Evolutionary conservation across 106 monocot species (phyloP).

Genomic region (Phalaenopsis equestris): DNA sequence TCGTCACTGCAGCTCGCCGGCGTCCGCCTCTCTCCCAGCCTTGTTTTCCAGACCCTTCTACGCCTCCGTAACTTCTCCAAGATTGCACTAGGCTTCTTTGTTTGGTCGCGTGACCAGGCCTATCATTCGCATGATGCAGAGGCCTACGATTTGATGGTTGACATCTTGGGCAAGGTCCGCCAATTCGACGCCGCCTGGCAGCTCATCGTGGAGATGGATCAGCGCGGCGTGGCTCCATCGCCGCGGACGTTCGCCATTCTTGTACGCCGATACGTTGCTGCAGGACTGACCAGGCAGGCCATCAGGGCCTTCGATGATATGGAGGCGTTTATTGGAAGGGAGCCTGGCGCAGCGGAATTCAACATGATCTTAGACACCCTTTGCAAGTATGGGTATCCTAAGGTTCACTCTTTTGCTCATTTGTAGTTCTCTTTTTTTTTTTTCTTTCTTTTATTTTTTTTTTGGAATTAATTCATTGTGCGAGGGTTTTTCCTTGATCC

Average conservation of each 20-base stretch:
- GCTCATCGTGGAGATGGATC: slow-evolving; percentile 73
- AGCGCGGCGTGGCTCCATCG: slow-evolving; percentile 36
- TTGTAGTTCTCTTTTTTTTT: neutral
- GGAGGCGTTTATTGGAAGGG: slow-evolving; percentile 84
- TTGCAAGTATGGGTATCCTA: slow-evolving; percentile 91
- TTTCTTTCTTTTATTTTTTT: neutral
- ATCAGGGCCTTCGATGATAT: slow-evolving; percentile 80
- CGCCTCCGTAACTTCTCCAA: slow-evolving; percentile 88
- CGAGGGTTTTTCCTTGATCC: neutral
- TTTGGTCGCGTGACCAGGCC: slow-evolving; percentile 54
- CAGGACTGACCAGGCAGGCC: slow-evolving; percentile 73
- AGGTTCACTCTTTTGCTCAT: slow-evolving; percentile 30
- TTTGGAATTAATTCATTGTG: neutral
- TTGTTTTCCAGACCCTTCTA: slow-evolving; percentile 75
- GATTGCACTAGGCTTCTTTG: slow-evolving; percentile 73
- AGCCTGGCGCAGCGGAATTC: slow-evolving; percentile 44
- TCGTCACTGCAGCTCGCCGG: slow-evolving; percentile 75
- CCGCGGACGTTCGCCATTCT: slow-evolving; percentile 57
- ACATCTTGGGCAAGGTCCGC: slow-evolving; percentile 53
- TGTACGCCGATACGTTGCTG: slow-evolving; percentile 61
- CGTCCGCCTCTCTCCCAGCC: slow-evolving; percentile 26
- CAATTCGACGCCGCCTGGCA: slow-evolving; percentile 94
- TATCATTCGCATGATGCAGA: slow-evolving; percentile 22
- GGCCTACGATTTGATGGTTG: slow-evolving; percentile 71
- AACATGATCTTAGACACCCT: slow-evolving; percentile 75